Evolutionary conservation across 2,329 filamentous ascomycete genomes (phyloP), one percentile per base, ranked within the genome.

Genomic region (Colletotrichum zoysiae): DNA sequence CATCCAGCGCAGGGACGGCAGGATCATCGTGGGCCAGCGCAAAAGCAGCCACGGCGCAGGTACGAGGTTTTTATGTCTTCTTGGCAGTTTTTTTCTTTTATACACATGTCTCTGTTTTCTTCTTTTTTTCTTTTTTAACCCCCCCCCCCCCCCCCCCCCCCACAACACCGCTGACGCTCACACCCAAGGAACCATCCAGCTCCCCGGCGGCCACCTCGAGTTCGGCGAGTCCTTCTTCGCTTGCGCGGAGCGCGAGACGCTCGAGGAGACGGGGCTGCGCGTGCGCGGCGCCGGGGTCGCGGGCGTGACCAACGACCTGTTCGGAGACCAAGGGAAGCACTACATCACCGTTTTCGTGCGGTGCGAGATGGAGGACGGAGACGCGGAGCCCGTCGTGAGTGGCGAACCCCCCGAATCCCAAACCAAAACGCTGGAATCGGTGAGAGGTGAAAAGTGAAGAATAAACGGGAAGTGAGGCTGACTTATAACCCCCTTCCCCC

Each of bases 141-240:
- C n/a, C n/a, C n/a, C n/a, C n/a, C n/a, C n/a, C n/a, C n/a, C n/a
- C n/a, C n/a, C n/a, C n/a, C n/a, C n/a, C n/a, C n/a, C n/a, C n/a
- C n/a, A n/a, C n/a, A n/a, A 8, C 50, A 30, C 14, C 12, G 16
- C 40, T 26, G 42, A 30, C 38, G 18, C 2, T 44, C 18, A 12
- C 11, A 9, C 6, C 6, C 42, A 88, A 90, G 88, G 1, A 90
- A 90, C 87, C 0, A 89, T 87, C 81, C 90, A 90, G 61, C 87
- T 94, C 18, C 92, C 93, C 0, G 93, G 93, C 30, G 93, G 93
- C 0, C 92, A 95, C 76, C 86, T 95, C 20, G 93, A 95, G 73
- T 87, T 88, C 68, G 87, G 88, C 73, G 93, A 95, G 78, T 84
- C 84, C 1, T 85, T 89, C 42, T 84, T 89, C 26, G 79, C 81